Percentiles rank a stretch among this genome's conserved stretches.
phyloP scores from a whole-genome alignment of 2,329 filamentous ascomycete species.

The Aspergillus melleus region DNA sequence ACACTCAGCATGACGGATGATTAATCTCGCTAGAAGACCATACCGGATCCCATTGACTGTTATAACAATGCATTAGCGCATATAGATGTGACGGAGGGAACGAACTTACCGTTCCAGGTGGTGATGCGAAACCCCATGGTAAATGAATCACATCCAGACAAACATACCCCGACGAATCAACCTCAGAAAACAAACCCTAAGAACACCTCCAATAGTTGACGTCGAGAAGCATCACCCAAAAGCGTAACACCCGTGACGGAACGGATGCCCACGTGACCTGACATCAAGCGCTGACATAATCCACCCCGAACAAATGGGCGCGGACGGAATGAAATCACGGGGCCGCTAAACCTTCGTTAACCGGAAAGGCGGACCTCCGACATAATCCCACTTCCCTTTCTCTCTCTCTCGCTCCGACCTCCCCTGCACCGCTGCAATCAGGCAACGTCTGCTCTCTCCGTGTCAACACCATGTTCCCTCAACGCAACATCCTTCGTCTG shows the following conservation, averaged over 20 bases:
- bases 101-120: constrained; percentile 73
- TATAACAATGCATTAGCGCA: not conserved
- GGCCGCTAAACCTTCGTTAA: constrained; percentile 28
- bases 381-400: constrained; percentile 20
- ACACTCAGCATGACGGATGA: not conserved
- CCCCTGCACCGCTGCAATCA: constrained; percentile 24
- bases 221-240: too few relatives aligned
- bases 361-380: constrained; percentile 25
- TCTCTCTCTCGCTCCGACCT: constrained; percentile 9
- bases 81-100: not conserved
- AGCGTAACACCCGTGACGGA: too few relatives aligned
- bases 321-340: constrained; percentile 29
- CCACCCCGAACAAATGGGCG: not conserved
- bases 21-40: not conserved
- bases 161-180: not conserved
- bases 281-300: constrained; percentile 30
- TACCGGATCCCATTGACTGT: constrained; percentile 78
- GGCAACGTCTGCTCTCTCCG: constrained; percentile 11
- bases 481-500: constrained; percentile 61
- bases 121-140: constrained; percentile 77
- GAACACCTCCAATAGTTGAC: constrained; percentile 8
- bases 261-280: constrained; percentile 18
- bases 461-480: constrained; percentile 58
- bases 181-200: too few relatives aligned
- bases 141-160: not conserved